Percentiles rank a stretch among this genome's conserved stretches.
These are phyloP conservation scores for Ramaria sp. DNA, from an alignment of 768 basidiomycete species.

Conservation along the genomic window DNA sequence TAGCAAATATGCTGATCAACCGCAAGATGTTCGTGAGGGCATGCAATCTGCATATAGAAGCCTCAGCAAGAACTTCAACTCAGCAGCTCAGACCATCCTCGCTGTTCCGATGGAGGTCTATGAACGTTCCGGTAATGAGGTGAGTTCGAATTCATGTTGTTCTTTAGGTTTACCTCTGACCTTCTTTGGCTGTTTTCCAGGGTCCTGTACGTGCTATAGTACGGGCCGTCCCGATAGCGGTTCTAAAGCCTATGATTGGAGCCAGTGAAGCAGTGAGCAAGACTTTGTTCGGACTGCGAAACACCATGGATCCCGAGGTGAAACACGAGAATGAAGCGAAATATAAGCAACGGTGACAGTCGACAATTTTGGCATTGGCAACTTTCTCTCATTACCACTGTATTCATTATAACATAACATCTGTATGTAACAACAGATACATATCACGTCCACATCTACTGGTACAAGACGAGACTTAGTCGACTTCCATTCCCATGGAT, in stretches of 20 bases:
- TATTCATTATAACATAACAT: not conserved
- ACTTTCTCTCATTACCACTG: constrained; percentile 6
- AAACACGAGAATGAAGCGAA: constrained; percentile 83
- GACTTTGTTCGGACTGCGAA: constrained; percentile 87
- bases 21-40: constrained; percentile 72
- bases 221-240: constrained; percentile 94
- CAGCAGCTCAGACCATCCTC: constrained; percentile 95
- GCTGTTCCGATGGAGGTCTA: constrained; percentile 99
- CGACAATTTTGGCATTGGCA: constrained; percentile 3
- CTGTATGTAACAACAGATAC: not conserved
- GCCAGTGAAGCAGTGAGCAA: constrained; percentile 95
- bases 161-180: constrained; percentile 1
- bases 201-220: constrained; percentile 90
- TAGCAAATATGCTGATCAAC: constrained; percentile 91
- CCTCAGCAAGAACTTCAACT: constrained; percentile 74
- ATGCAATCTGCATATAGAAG: constrained; percentile 88
- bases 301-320: constrained; percentile 80
- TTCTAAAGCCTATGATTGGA: constrained; percentile 96
- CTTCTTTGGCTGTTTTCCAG: constrained; percentile 28
- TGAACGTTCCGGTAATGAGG: constrained; percentile 87
- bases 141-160: constrained; percentile 23
- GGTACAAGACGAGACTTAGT: constrained; percentile 37
- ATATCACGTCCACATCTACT: not conserved
- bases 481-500: constrained; percentile 87
- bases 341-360: constrained; percentile 67